Evolutionary conservation across 2,329 filamentous ascomycete species (phyloP).

Genomic region (Penicillium freii): DNA sequence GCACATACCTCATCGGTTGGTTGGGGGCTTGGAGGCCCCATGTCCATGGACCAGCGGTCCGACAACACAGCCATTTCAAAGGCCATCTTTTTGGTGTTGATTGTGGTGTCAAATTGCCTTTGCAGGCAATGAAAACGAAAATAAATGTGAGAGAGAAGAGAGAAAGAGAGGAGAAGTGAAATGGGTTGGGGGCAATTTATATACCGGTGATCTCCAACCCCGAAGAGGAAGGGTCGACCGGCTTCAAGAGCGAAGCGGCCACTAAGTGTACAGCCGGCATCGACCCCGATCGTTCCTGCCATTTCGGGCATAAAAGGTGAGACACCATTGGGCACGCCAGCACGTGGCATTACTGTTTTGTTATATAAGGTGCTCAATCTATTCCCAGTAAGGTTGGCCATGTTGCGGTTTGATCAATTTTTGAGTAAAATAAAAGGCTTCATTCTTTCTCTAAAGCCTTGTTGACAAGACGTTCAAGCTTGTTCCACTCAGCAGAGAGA

Average conservation of each 20-base stretch:
- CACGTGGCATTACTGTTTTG: not conserved
- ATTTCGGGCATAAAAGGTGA: not conserved
- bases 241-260: not conserved
- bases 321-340: not conserved
- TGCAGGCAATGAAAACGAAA: not conserved
- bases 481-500: constrained; percentile 48
- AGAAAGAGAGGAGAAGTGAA: not conserved
- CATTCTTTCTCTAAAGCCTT: constrained; percentile 29
- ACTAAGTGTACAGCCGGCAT: not conserved
- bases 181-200: not conserved
- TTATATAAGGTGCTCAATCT: not conserved
- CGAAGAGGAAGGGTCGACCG: constrained; percentile 1
- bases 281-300: not conserved
- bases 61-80: not conserved
- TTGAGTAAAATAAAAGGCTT: not conserved
- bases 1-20: not conserved
- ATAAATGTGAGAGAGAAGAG: not conserved
- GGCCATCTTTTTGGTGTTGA: not conserved
- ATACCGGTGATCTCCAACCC: too few relatives aligned
- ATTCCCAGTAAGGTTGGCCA: not conserved
- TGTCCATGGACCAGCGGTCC: not conserved
- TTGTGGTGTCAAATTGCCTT: not conserved
- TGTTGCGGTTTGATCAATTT: not conserved
- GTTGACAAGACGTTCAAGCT: constrained; percentile 44
- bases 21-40: not conserved